Base-by-base conservation (phyloP, 371 early-diverging fungal species). In the Mortierella sp. region DNA sequence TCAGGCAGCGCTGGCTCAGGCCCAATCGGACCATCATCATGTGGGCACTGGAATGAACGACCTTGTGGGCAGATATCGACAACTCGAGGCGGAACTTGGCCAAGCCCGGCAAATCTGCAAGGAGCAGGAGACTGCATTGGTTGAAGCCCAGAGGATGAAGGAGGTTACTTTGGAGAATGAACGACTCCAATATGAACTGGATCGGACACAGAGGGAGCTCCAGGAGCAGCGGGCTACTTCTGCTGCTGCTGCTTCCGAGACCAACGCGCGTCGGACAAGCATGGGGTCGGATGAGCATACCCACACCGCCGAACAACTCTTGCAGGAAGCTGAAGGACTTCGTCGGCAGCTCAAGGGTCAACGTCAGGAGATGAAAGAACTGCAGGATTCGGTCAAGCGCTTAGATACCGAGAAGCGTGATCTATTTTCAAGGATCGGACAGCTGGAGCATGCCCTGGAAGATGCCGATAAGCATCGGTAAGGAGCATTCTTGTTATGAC, bases 391-490 rank as follows among this genome's bases (percentile, higher is more conserved):
- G 4, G 46, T 81, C 56, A 84, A 71, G 71, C 81, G 78, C n/a
- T 65, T 75, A 4, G 84, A 84, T 11, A 48, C 38, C 35, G 84
- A 84, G 72, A 81, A 78, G 60, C 74, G 76, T 44, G 76, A 74
- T 5, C 54, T 81, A 35, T 41, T 43, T 5, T 55, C 74, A 7
- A 84, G 60, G 72, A 72, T 84, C 27, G 56, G 75, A 27, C 60
- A 73, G 54, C 76, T 84, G 51, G 81, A 84, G 70, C 78, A 56
- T 14, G 71, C 74, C 5, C 27, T 84, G 38, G 81, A 65, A 35
- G 74, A 77, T 73, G 72, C 78, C 68, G 81, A 78, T n/a, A 80
- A 75, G 77, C 81, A 80, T 81, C 76, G 81, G 84, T 84, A 84
- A 78, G 78, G 44, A 43, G 68, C 38, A 18, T 46, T 35, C 29